Base-by-base conservation (phyloP, 1,284 basidiomycete genomes). In the Polyporus tsugae region DNA sequence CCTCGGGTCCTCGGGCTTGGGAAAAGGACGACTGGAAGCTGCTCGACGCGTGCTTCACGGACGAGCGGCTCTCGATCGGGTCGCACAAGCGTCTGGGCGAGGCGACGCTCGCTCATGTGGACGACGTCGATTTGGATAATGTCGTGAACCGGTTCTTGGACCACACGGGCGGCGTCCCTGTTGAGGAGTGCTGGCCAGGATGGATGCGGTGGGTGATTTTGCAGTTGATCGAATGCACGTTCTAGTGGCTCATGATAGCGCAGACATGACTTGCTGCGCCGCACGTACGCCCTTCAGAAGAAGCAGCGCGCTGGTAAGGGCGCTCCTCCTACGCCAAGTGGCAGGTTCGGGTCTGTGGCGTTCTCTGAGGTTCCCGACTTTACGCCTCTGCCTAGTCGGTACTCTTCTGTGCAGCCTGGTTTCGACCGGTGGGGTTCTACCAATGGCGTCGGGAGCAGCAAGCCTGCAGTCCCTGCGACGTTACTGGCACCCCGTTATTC, bases 21-120 rank as follows among this genome's bases (percentile, higher is more conserved):
- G 84, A 85, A 7, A 93, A 91, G 76, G 86, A 88, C 36, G 89
- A 91, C 67, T 94, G 91, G 90, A 92, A 90, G 77, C 77, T 84
- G 46, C 83, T 95, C 39, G 91, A 94, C 77, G 86, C 86, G 35
- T 95, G 93, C 76, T 90, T 94, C 72, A 89, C 89, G 7, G 89
- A 92, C 65, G 89, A 91, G 77, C 82, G 90, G 22, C 77, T 90
- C 33, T 69, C 65, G 10, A 82, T 82, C 61, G 89, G 89, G 3
- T 66, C 80, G 3, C 64, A 70, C 39, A 70, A 69, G 46, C 65
- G 64, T 0, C 49, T 72, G 36, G 71, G 71, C 9, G 71, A 72
- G 33, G 69, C 71, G 22, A 64, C 68, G 22, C 60, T 72, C 2
- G 69, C 69, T 4, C 53, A 65, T 17, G 72, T 78, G 1, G 70